Evolutionary conservation across 148 eudicot genomes (phyloP).

Genomic region (Rhododendron ferrugineum): DNA sequence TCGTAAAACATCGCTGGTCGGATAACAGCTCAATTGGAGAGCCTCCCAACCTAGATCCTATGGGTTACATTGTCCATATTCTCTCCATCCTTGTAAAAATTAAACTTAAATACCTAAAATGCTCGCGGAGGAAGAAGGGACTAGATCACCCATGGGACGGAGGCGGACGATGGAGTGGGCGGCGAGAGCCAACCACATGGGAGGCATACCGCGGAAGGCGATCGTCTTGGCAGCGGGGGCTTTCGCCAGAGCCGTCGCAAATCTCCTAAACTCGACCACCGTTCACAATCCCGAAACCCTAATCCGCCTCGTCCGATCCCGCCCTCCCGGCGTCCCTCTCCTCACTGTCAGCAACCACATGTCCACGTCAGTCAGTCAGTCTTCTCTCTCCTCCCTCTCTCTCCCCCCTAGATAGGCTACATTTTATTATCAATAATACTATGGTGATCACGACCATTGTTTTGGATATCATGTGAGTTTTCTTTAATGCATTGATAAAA

Average conservation of each 20-base stretch:
- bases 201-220: conserved; percentile 60
- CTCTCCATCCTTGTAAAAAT: too few relatives aligned
- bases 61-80: too few relatives aligned
- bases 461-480: not conserved
- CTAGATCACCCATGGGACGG: not conserved
- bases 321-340: conserved; percentile 73
- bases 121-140: not conserved
- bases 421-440: not conserved
- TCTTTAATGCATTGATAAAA: not conserved
- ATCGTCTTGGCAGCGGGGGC: conserved; percentile 47
- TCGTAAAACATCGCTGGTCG: too few relatives aligned
- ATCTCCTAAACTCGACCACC: conserved; percentile 50
- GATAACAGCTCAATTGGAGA: too few relatives aligned
- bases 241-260: conserved; percentile 55
- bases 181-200: conserved; percentile 57
- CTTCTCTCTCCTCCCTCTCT: not conserved
- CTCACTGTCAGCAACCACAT: conserved; percentile 95
- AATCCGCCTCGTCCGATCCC: conserved; percentile 49
- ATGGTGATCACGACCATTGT: not conserved
- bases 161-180: conserved; percentile 77
- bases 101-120: too few relatives aligned
- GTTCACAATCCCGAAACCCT: conserved; percentile 74
- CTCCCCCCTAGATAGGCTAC: not conserved
- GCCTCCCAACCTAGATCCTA: too few relatives aligned
- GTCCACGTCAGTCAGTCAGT: conserved; percentile 69